Evolutionary conservation across 2,329 filamentous ascomycete species (phyloP).

Genomic region (Microsporum audouinii): DNA sequence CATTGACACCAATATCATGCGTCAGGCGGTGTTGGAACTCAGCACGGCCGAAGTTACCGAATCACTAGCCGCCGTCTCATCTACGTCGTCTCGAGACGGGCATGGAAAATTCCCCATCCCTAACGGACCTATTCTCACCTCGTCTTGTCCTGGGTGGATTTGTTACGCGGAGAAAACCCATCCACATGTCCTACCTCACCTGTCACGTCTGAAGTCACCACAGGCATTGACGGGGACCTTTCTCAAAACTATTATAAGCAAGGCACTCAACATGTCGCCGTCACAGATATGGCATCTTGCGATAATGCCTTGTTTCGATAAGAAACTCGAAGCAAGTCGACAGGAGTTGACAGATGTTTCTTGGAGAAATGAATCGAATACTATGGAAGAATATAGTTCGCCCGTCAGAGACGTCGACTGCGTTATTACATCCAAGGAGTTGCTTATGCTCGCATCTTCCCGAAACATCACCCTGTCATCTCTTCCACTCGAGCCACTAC

Average conservation of each 20-base stretch:
- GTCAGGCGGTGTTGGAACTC: conserved; percentile 72
- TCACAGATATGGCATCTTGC: conserved; percentile 86
- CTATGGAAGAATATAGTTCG: conserved; percentile 24
- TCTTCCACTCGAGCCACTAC: conserved; percentile 50
- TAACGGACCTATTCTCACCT: conserved; percentile 51
- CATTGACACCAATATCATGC: conserved; percentile 73
- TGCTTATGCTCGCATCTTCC: conserved; percentile 77
- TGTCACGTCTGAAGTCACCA: conserved; percentile 85
- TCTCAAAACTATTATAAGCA: conserved; percentile 73
- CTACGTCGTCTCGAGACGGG: conserved; percentile 10
- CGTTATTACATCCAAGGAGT: conserved; percentile 91
- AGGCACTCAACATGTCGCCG: conserved; percentile 57
- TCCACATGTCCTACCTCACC: conserved; percentile 78
- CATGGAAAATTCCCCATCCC: conserved; percentile 19
- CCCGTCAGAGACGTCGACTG: conserved; percentile 83
- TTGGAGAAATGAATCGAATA: conserved; percentile 43
- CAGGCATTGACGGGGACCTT: conserved; percentile 86
- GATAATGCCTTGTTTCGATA: conserved; percentile 98
- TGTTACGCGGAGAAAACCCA: conserved; percentile 99
- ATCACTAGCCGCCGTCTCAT: conserved; percentile 17
- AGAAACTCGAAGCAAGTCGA: conserved; percentile 91
- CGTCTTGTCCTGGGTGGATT: conserved; percentile 93
- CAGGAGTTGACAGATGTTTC: conserved; percentile 75
- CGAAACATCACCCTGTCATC: conserved; percentile 65
- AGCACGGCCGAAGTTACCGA: conserved; percentile 59